A percentile compares a stretch with the other conserved stretches of the same genome.
Conservation (phyloP, 805 yeast genomes). For the Saturnispora zaruensis region DNA sequence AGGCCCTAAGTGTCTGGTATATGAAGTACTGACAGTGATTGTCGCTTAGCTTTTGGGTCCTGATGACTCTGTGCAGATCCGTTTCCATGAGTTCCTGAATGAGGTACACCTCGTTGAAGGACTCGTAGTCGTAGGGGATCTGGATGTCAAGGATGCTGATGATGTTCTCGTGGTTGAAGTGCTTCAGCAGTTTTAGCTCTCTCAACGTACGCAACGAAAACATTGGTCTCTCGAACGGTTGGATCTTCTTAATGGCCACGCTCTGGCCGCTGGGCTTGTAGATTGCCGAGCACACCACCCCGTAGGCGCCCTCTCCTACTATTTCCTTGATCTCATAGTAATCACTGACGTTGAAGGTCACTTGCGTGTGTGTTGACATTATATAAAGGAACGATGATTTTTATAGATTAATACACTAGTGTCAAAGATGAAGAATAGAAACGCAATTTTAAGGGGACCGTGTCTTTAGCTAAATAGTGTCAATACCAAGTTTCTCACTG, state of each 20-base stretch:
- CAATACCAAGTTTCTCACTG: background rate
- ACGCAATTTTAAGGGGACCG: background rate
- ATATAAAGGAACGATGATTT: background rate
- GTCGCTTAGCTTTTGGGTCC: conserved; percentile 76
- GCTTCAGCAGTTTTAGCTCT: conserved; percentile 79
- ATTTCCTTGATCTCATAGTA: conserved; percentile 79
- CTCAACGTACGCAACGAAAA: conserved; percentile 83
- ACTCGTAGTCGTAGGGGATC: conserved; percentile 65
- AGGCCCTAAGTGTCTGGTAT: conserved; percentile 83
- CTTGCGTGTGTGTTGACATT: conserved; percentile 21
- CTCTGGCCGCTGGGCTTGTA: conserved; percentile 79
- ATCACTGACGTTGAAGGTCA: conserved; percentile 74
- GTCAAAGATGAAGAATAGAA: background rate
- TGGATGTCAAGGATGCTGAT: conserved; percentile 85
- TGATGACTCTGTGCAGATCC: conserved; percentile 71
- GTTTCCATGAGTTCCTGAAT: conserved; percentile 87
- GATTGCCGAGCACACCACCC: conserved; percentile 82
- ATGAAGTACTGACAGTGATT: conserved; percentile 92
- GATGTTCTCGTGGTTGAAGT: conserved; percentile 90
- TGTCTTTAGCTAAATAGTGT: background rate
- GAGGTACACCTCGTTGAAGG: conserved; percentile 79
- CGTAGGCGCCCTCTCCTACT: conserved; percentile 95
- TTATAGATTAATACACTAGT: background rate
- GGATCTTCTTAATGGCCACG: conserved; percentile 93
- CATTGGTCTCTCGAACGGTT: conserved; percentile 84